phyloP scores from a whole-genome alignment of 257 asterid genomes.

The Solanum habrochaites region DNA sequence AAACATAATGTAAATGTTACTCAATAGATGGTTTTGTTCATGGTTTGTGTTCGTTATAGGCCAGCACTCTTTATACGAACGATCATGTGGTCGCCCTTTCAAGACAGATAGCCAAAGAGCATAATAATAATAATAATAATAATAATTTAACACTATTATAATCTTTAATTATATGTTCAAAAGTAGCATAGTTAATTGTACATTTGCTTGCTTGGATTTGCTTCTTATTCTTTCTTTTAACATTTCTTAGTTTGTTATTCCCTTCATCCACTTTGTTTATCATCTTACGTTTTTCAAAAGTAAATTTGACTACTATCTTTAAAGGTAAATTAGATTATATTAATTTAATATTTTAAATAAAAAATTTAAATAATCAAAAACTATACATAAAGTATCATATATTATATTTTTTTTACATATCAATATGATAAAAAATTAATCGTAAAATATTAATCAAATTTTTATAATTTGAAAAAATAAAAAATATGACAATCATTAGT shows the following conservation, averaged over 20 bases:
- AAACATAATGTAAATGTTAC: neutral
- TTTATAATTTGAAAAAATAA: too few relatives aligned
- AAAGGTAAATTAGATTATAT: too few relatives aligned
- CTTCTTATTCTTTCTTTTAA: neutral
- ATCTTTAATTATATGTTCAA: neutral
- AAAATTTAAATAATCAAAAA: too few relatives aligned
- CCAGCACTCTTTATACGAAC: neutral
- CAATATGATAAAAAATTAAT: too few relatives aligned
- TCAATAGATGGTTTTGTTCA: neutral
- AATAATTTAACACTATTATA: neutral
- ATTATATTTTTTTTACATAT: too few relatives aligned
- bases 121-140: neutral
- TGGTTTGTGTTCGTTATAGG: neutral
- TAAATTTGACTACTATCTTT: accelerated
- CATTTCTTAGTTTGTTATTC: neutral
- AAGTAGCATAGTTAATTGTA: neutral
- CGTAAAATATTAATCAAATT: too few relatives aligned
- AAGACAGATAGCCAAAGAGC: neutral
- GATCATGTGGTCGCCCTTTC: neutral
- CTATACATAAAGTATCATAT: too few relatives aligned
- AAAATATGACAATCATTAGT: too few relatives aligned
- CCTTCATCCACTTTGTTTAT: too few relatives aligned
- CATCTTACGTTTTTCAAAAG: accelerated
- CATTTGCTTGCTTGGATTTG: neutral
- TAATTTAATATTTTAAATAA: too few relatives aligned